A percentile compares a stretch with the other conserved stretches of the same genome.
phyloP scores from a whole-genome alignment of 2,329 filamentous ascomycete species.

The Colletotrichum siamense region DNA sequence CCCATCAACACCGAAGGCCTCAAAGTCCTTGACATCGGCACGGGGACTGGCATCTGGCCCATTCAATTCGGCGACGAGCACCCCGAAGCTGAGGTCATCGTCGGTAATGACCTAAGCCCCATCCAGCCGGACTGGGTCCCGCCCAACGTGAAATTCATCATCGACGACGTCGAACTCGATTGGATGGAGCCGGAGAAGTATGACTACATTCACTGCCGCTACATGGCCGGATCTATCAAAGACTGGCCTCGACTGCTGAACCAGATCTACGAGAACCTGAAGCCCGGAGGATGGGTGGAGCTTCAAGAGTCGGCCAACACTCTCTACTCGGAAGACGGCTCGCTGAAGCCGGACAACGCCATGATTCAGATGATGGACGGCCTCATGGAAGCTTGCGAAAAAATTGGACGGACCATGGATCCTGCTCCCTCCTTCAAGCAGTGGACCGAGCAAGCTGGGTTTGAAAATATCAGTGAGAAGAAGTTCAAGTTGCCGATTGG shows the following conservation, averaged over 20 bases:
- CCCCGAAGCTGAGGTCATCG: constrained; percentile 27
- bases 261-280: background rate
- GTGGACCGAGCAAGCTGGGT: constrained; percentile 34
- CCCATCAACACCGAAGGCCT: background rate
- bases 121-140: constrained; percentile 29
- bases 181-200: constrained; percentile 30
- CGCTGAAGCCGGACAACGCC: background rate
- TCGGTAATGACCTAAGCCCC: constrained; percentile 39
- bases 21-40: constrained; percentile 28
- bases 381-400: constrained; percentile 29
- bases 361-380: constrained; percentile 25
- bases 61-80: constrained; percentile 44
- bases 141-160: constrained; percentile 29
- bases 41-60: constrained; percentile 32
- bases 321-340: background rate
- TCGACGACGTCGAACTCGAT: constrained; percentile 28
- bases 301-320: constrained; percentile 9
- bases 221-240: constrained; percentile 35
- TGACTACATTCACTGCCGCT: constrained; percentile 40
- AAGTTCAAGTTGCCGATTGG: constrained; percentile 34
- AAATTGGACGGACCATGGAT: constrained; percentile 33
- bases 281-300: constrained; percentile 9
- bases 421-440: constrained; percentile 27
- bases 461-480: constrained; percentile 31
- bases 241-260: constrained; percentile 31